Conservation (phyloP, 1,284 basidiomycete genomes). For the Heterobasidion parviporum region DNA sequence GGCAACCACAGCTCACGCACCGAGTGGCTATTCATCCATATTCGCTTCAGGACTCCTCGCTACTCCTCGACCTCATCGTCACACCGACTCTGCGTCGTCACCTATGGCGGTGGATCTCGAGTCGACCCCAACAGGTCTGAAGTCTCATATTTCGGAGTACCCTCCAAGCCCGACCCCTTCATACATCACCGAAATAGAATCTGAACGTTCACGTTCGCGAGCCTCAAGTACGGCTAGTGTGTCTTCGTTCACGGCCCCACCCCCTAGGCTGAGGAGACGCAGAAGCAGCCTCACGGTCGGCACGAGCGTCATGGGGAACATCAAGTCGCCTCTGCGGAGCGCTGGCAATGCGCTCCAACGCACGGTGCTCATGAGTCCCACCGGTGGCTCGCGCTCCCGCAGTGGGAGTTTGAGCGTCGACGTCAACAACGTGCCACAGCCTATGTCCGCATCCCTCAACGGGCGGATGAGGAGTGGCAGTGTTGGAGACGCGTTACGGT, state of each 20-base stretch:
- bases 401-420: conserved; percentile 29
- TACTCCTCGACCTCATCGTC: conserved; percentile 7
- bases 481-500: conserved; percentile 26
- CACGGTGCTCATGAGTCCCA: conserved; percentile 25
- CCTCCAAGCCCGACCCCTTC: not conserved
- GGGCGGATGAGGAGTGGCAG: conserved; percentile 44
- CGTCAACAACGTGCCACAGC: conserved; percentile 20
- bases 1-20: not conserved
- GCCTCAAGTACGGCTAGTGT: conserved; percentile 11
- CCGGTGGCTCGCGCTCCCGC: conserved; percentile 23
- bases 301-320: conserved; percentile 35
- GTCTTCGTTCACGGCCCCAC: conserved; percentile 5
- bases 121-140: conserved; percentile 9
- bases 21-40: conserved; percentile 12
- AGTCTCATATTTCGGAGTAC: not conserved
- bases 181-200: conserved; percentile 3
- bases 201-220: conserved; percentile 7
- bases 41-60: conserved; percentile 14
- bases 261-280: conserved; percentile 34
- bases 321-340: conserved; percentile 41
- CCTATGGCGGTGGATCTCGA: conserved; percentile 7
- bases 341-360: conserved; percentile 38
- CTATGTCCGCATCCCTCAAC: conserved; percentile 19
- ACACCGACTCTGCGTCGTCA: not conserved
- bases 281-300: conserved; percentile 45